A percentile compares a stretch with the other conserved stretches of the same genome.
Conservation (phyloP, 1,284 basidiomycete genomes). For the Tilletia indica region DNA sequence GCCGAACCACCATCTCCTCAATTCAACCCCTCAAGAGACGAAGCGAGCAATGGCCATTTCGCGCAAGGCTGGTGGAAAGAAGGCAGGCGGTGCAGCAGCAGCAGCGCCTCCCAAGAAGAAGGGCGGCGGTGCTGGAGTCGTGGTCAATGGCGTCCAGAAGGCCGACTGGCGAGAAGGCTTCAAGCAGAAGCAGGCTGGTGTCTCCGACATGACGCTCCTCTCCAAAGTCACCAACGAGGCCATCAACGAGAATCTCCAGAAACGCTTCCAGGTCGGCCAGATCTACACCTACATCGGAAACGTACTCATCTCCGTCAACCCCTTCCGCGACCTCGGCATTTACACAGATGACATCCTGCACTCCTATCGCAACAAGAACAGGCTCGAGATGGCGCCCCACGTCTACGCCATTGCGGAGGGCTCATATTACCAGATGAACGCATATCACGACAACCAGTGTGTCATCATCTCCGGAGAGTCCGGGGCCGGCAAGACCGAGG, state of each 20-base stretch:
- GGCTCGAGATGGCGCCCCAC: slow-evolving; percentile 95
- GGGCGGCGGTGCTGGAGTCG: slow-evolving; percentile 18
- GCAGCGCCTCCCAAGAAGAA: slow-evolving; percentile 35
- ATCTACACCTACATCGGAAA: slow-evolving; percentile 99
- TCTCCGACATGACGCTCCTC: slow-evolving; percentile 96
- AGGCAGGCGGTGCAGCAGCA: slow-evolving; percentile 36
- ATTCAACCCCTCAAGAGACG: background rate
- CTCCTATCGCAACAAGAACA: slow-evolving; percentile 93
- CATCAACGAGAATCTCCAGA: slow-evolving; percentile 96
- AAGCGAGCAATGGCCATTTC: slow-evolving; percentile 48
- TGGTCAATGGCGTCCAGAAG: slow-evolving; percentile 50
- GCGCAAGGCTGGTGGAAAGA: slow-evolving; percentile 51
- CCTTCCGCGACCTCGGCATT: slow-evolving; percentile 84
- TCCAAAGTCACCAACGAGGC: slow-evolving; percentile 96
- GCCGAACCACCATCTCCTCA: background rate
- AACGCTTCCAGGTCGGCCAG: slow-evolving; percentile 87
- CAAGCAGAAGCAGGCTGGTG: slow-evolving; percentile 68
- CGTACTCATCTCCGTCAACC: slow-evolving; percentile 97
- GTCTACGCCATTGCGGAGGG: slow-evolving; percentile 96
- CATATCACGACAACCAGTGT: slow-evolving; percentile 98
- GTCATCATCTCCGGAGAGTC: slow-evolving; percentile 99
- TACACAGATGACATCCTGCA: slow-evolving; percentile 84
- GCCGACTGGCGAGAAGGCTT: slow-evolving; percentile 56
- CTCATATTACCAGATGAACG: slow-evolving; percentile 98
- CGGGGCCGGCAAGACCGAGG: slow-evolving; percentile 53